phyloP scores from a whole-genome alignment of 1,284 basidiomycete species.

The Taiwanofungus camphoratus region DNA sequence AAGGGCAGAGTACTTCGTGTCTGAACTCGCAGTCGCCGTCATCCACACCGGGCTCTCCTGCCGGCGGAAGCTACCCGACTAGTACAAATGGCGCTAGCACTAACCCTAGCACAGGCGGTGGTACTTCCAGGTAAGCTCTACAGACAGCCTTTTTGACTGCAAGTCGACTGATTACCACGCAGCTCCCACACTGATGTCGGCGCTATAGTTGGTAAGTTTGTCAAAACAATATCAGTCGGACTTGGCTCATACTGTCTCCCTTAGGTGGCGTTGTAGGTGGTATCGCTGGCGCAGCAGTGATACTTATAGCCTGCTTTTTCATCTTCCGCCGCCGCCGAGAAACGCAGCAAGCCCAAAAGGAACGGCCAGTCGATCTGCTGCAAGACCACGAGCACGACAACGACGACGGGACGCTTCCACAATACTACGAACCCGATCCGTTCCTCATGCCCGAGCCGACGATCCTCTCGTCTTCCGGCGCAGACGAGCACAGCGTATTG shows the following conservation, averaged over 20 bases:
- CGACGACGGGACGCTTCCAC: constrained; percentile 40
- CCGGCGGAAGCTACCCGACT: constrained; percentile 71
- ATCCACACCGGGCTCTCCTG: constrained; percentile 67
- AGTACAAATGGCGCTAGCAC: constrained; percentile 29
- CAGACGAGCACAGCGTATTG: constrained; percentile 13
- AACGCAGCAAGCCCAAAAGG: constrained; percentile 34
- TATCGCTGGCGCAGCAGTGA: constrained; percentile 38
- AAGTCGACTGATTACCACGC: background rate
- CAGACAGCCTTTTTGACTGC: background rate
- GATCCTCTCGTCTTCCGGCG: constrained; percentile 28
- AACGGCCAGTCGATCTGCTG: constrained; percentile 58
- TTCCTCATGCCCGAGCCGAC: constrained; percentile 64
- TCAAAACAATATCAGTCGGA: background rate
- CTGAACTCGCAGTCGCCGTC: constrained; percentile 57
- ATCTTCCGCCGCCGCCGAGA: constrained; percentile 42
- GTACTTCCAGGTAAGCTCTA: constrained; percentile 4
- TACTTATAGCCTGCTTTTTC: constrained; percentile 44
- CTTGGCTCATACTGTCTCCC: constrained; percentile 1
- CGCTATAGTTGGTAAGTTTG: constrained; percentile 49
- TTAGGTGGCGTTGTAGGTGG: constrained; percentile 64
- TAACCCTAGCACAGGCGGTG: constrained; percentile 14
- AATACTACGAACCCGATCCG: constrained; percentile 69
- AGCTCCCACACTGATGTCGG: constrained; percentile 41
- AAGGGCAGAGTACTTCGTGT: constrained; percentile 46
- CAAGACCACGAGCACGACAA: constrained; percentile 44